phyloP scores from a whole-genome alignment of 345 rosid species.

The Euphorbia lathyris region DNA sequence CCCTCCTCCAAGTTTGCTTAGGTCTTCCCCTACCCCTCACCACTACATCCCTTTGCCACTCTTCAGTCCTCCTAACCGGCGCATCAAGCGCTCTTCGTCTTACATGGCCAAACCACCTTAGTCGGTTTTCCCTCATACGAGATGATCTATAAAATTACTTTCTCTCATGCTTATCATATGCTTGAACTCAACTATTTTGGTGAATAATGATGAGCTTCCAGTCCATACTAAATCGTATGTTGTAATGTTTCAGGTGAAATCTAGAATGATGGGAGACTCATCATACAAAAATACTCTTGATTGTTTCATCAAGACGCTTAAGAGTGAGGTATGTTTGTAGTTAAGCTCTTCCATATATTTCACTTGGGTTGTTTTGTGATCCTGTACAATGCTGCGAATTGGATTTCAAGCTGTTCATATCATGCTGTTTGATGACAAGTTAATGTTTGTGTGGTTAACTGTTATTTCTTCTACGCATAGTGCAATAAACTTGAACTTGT shows the following conservation, averaged over 20 bases:
- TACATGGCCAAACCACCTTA: too few relatives aligned
- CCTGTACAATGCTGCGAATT: not conserved
- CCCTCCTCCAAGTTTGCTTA: too few relatives aligned
- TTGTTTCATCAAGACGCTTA: conserved; percentile 85
- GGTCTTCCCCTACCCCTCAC: too few relatives aligned
- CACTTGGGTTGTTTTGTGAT: not conserved
- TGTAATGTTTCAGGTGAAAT: conserved; percentile 70
- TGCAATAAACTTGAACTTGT: not conserved
- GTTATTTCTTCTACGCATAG: not conserved
- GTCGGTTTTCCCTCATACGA: too few relatives aligned
- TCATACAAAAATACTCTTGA: conserved; percentile 87
- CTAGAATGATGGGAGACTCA: conserved; percentile 99
- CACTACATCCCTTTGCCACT: too few relatives aligned
- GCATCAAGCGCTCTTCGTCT: too few relatives aligned
- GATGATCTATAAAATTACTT: conserved; percentile 3
- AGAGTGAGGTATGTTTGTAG: conserved; percentile 60
- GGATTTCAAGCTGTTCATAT: not conserved
- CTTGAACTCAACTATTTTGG: not conserved
- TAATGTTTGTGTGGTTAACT: not conserved
- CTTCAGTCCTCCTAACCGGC: too few relatives aligned
- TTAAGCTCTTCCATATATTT: conserved; percentile 7
- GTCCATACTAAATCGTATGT: conserved; percentile 6
- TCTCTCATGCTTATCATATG: not conserved
- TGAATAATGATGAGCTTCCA: not conserved
- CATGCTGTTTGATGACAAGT: conserved; percentile 4